Evolutionary conservation across 257 asterid species (phyloP), one percentile per base, ranked within the genome.

Genomic region (Nicotiana sylvestris): DNA sequence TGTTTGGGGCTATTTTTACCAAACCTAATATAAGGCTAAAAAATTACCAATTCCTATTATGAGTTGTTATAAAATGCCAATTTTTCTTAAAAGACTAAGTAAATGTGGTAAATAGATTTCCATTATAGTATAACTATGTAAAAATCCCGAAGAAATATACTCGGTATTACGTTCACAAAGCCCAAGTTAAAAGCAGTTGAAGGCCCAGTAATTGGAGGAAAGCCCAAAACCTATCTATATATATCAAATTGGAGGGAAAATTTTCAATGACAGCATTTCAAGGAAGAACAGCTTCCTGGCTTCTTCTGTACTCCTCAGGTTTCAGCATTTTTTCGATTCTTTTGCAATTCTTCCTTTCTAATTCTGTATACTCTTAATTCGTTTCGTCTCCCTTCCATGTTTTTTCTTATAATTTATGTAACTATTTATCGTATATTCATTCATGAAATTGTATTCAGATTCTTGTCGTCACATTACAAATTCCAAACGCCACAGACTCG

Each of bases 401-500:
- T 46, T 39, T 39, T 16, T 2, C 2, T 9, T 33, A 81, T 1
- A n/a, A 49, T 64, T 80, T 1, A 32, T 83, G 37, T 33, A n/a
- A 76, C 70, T 78, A 39, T 25, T 78, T 37, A 68, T 12, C 55
- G 12, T 10, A n/a, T 17, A 21, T 70, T 29, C 15, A 57, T 80
- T 58, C 66, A 92, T 94, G 96, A 89, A 80, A 81, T 64, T 29
- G 66, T 82, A 82, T 87, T 86, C 95, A 77, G 92, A 88, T 89
- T 89, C 89, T 86, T 87, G 88, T 33, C 84, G 84, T 84, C 83
- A 32, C 27, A 57, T 21, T 82, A 85, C 67, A 30, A 89, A 88
- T 84, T 85, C 64, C 18, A 88, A 87, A 81, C 90, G 88, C 83
- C 84, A 66, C 55, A 87, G 84, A 78, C 80, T 66, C 78, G 66